Evolutionary conservation across 2,329 filamentous ascomycete species (phyloP).

Genomic region (Alternaria infectoria): DNA sequence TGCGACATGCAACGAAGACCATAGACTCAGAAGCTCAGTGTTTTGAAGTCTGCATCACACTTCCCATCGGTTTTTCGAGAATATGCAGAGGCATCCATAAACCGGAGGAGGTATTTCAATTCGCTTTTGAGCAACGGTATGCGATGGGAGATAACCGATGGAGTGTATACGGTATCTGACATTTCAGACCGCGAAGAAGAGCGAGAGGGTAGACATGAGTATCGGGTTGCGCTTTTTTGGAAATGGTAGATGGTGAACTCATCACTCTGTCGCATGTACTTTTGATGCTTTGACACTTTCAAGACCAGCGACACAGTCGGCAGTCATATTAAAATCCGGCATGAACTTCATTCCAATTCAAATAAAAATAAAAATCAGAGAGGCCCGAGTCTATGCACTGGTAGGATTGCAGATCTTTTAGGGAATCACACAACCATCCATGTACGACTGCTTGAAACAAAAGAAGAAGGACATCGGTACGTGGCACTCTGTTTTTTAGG

Average conservation of each 20-base stretch:
- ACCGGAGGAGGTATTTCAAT: not conserved
- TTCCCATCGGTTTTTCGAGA: not conserved
- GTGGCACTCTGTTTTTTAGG: too few relatives aligned
- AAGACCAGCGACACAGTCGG: not conserved
- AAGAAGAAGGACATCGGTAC: not conserved
- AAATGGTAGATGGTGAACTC: too few relatives aligned
- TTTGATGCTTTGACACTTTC: not conserved
- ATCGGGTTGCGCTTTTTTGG: too few relatives aligned
- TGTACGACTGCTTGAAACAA: not conserved
- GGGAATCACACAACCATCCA: fast-evolving
- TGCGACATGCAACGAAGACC: not conserved
- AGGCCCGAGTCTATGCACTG: fast-evolving
- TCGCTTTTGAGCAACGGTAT: not conserved
- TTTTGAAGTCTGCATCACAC: not conserved
- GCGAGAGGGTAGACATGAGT: not conserved
- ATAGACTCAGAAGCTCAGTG: not conserved
- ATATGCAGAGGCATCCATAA: not conserved
- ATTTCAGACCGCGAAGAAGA: fast-evolving
- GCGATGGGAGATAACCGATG: not conserved
- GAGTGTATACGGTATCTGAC: fast-evolving
- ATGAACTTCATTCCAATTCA: not conserved
- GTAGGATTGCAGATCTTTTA: not conserved
- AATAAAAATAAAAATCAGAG: not conserved
- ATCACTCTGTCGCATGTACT: not conserved
- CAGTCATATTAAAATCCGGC: too few relatives aligned